Percentiles rank a stretch among this genome's conserved stretches.
These are phyloP conservation scores for Ilex asprella DNA, from an alignment of 257 asterid genomes.

Conservation along the genomic window DNA sequence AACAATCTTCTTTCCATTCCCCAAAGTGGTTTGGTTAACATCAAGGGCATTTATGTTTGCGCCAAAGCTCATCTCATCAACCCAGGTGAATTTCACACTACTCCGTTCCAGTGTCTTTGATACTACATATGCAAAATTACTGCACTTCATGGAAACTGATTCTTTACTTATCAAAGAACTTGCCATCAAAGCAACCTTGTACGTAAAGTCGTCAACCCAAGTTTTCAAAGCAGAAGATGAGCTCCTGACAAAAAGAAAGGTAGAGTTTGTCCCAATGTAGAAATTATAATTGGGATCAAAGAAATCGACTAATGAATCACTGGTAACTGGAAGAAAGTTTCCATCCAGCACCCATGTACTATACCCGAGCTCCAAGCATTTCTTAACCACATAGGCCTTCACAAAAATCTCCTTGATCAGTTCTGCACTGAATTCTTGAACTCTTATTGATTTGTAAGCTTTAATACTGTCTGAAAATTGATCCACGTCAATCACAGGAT, in stretches of 20 bases:
- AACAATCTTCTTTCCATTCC: constrained; percentile 30
- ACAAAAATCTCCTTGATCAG: constrained; percentile 44
- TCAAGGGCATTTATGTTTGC: constrained; percentile 24
- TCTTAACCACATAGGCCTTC: constrained; percentile 43
- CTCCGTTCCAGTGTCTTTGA: constrained; percentile 47
- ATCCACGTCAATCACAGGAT: constrained; percentile 57
- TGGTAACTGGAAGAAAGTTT: constrained; percentile 47
- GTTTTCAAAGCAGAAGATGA: constrained; percentile 42
- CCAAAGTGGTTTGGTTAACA: constrained; percentile 28
- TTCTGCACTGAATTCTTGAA: constrained; percentile 38
- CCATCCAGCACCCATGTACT: constrained; percentile 54
- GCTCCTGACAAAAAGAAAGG: constrained; percentile 44
- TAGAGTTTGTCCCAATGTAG: constrained; percentile 39
- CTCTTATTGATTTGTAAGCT: constrained; percentile 32
- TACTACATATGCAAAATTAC: constrained; percentile 30
- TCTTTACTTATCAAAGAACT: constrained; percentile 25
- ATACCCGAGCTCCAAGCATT: constrained; percentile 58
- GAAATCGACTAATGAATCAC: constrained; percentile 37
- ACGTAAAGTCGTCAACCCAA: constrained; percentile 40
- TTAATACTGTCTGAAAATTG: constrained; percentile 31
- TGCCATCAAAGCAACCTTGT: constrained; percentile 28
- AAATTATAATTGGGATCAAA: constrained; percentile 36
- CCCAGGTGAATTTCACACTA: constrained; percentile 21
- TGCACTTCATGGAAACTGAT: constrained; percentile 24
- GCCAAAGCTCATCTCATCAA: constrained; percentile 51